Evolutionary conservation across 1,284 basidiomycete species (phyloP).

Genomic region (Cryptococcus sp.): DNA sequence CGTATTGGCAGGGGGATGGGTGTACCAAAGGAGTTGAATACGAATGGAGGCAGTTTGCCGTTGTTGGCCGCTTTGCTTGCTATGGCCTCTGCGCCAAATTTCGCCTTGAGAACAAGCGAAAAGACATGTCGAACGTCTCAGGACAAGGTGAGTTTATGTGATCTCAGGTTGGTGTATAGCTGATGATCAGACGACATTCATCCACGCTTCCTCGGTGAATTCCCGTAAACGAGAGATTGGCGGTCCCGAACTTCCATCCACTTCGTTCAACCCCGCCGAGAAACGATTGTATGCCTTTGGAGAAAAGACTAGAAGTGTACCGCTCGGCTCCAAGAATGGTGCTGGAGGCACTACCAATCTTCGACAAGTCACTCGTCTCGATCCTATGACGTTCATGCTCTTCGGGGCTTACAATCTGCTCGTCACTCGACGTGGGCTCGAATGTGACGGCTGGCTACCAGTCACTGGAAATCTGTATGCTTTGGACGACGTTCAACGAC

Average conservation of each 20-base stretch:
- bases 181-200: conserved; percentile 42
- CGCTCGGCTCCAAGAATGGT: conserved; percentile 30
- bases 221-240: conserved; percentile 61
- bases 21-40: conserved; percentile 66
- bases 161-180: not conserved
- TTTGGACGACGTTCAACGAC: conserved; percentile 76
- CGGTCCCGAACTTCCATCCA: conserved; percentile 49
- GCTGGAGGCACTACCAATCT: conserved; percentile 49
- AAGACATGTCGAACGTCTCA: conserved; percentile 70
- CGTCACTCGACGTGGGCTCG: conserved; percentile 64
- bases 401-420: conserved; percentile 82
- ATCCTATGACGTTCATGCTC: conserved; percentile 85
- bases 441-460: conserved; percentile 89
- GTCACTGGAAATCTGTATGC: conserved; percentile 71
- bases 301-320: conserved; percentile 73
- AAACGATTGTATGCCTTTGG: conserved; percentile 79
- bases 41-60: conserved; percentile 69
- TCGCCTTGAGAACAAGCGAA: conserved; percentile 75
- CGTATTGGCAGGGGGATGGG: conserved; percentile 25
- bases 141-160: conserved; percentile 67
- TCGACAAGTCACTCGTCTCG: conserved; percentile 77
- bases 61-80: conserved; percentile 83
- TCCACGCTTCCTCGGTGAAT: conserved; percentile 86
- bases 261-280: conserved; percentile 52
- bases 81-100: conserved; percentile 87